A percentile compares a stretch with the other conserved stretches of the same genome.
Evolutionary conservation across 192 early-diverging fungal species (phyloP).

Genomic region (Entrophospora sp.): DNA sequence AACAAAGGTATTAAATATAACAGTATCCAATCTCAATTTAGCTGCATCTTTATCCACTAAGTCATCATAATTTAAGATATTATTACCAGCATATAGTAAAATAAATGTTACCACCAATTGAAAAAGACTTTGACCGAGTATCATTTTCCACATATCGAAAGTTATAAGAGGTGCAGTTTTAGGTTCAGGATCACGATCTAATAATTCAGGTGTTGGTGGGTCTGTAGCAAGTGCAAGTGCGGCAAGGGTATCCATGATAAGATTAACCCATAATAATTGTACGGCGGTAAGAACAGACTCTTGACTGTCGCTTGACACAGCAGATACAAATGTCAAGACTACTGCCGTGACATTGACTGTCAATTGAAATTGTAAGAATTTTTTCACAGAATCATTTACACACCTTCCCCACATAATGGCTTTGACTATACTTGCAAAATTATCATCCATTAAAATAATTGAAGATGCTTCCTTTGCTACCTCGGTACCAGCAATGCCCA

Average conservation of each 20-base stretch:
- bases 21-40: constrained; percentile 54
- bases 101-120: constrained; percentile 76
- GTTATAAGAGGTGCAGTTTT: constrained; percentile 73
- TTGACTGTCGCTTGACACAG: constrained; percentile 51
- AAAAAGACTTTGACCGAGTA: constrained; percentile 81
- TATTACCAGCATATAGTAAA: constrained; percentile 51
- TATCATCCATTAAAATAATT: constrained; percentile 97
- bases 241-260: constrained; percentile 99
- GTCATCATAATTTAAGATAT: constrained; percentile 46
- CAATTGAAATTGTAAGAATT: constrained; percentile 98
- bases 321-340: constrained; percentile 67
- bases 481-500: constrained; percentile 99
- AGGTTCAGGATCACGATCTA: constrained; percentile 79
- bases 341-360: constrained; percentile 96
- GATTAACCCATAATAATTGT: constrained; percentile 96
- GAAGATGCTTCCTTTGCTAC: constrained; percentile 98
- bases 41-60: constrained; percentile 24
- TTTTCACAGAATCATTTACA: constrained; percentile 95
- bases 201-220: constrained; percentile 72
- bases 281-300: constrained; percentile 88
- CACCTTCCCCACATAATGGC: constrained; percentile 94
- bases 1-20: constrained; percentile 90
- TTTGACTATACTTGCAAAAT: constrained; percentile 94
- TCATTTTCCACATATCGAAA: constrained; percentile 94
- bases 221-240: constrained; percentile 96